Base-by-base conservation (phyloP, 176 grass and related monocot species). In the Thalia dealbata region DNA sequence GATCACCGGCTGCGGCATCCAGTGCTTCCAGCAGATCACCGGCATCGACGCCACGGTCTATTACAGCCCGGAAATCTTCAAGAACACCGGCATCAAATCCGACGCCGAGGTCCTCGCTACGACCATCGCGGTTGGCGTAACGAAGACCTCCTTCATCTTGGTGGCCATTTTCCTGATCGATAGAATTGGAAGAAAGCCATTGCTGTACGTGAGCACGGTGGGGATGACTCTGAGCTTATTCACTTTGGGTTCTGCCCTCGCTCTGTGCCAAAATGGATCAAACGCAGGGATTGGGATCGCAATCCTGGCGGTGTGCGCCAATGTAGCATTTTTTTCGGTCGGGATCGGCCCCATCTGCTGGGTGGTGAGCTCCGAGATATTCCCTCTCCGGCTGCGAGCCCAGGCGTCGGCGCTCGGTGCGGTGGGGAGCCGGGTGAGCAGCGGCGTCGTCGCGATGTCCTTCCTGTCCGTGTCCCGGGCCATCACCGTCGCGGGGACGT, bases 11-110 rank as follows among this genome's bases (percentile, higher is more conserved):
- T 84, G 83, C 45, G 92, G 92, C 52, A 96, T 96, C 76, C 92
- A 96, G 14, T 56, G 88, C 19, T 96, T 96, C 78, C 92, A 96
- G 68, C 86, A 96, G 78, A 96, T 96, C 45, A 91, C 88, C 43
- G 92, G 92, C 45, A 96, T 96, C 41, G 92, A 96, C 74, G 92
- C 92, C 46, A 96, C 88, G 56, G 92, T 96, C 52, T 96, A 96
- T 74, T 96, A 91, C 78, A 91, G 83, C 73, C 88, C 89, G 32
- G 78, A 86, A 60, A 96, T 96, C 73, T 96, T 96, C 70, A 89
- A 72, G 67, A 81, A 92, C 85, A 89, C 92, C 3, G 92, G 92
- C 21, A 87, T 96, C 73, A 80, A 83, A 58, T 89, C 89, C 46
- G 92, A 96, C 42, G 81, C 82, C 11, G 86, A 96, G 75, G 82